These are phyloP conservation scores for Solanum pinnatisectum DNA, from an alignment of 257 asterid species.

Conservation along the genomic window DNA sequence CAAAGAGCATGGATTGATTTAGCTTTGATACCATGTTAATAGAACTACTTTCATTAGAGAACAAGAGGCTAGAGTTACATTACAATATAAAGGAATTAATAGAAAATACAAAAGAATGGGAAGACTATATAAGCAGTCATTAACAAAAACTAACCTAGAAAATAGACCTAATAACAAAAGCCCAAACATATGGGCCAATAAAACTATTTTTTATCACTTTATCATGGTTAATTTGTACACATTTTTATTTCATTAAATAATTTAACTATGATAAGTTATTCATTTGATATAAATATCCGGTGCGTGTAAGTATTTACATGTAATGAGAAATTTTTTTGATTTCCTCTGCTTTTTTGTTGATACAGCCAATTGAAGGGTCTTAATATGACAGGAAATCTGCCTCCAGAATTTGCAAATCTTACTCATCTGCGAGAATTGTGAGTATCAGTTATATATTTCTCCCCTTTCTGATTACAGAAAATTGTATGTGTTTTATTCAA, in stretches of 20 bases:
- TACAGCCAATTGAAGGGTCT: constrained; percentile 52
- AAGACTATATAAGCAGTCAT: too few species aligned
- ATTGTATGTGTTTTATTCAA: background rate
- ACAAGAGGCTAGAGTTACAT: too few species aligned
- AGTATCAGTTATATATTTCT: constrained; percentile 11
- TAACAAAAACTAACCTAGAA: too few species aligned
- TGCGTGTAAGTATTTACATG: background rate
- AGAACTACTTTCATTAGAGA: too few species aligned
- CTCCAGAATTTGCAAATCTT: constrained; percentile 57
- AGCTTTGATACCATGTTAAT: too few species aligned
- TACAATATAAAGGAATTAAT: too few species aligned
- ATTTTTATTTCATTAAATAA: background rate
- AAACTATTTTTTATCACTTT: background rate
- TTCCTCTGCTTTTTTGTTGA: background rate
- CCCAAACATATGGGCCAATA: too few species aligned
- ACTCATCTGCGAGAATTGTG: constrained; percentile 43
- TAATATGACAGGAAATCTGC: constrained; percentile 58
- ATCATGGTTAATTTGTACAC: background rate
- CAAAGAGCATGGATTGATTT: too few species aligned
- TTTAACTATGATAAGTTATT: background rate
- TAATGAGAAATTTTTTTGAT: background rate
- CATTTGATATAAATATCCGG: background rate
- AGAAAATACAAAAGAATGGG: too few species aligned
- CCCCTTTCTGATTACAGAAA: background rate
- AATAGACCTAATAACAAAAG: too few species aligned